Evolutionary conservation across 2,329 filamentous ascomycete genomes (phyloP).

Genomic region (Talaromyces sp.): DNA sequence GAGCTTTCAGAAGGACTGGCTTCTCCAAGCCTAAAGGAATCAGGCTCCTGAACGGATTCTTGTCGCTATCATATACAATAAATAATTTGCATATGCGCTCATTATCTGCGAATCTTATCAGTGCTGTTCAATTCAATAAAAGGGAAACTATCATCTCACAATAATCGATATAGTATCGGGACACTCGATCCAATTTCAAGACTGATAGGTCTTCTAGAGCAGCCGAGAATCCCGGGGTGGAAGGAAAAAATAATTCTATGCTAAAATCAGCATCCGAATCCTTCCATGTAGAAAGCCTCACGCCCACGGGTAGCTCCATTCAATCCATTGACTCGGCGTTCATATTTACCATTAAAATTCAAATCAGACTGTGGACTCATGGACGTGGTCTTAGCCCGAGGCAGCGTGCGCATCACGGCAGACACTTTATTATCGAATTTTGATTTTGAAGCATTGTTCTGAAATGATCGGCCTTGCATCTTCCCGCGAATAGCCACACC

Average conservation of each 20-base stretch:
- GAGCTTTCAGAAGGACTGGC: slow-evolving; percentile 32
- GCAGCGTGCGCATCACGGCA: not conserved
- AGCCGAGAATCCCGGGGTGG: slow-evolving; percentile 7
- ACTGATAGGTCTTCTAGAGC: slow-evolving; percentile 18
- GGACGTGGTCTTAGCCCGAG: not conserved
- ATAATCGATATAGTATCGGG: slow-evolving; percentile 38
- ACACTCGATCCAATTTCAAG: slow-evolving; percentile 12
- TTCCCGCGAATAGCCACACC: slow-evolving; percentile 40
- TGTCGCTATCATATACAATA: slow-evolving; percentile 39
- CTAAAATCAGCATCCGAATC: not conserved
- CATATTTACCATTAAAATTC: not conserved
- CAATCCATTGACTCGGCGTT: not conserved
- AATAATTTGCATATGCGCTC: slow-evolving; percentile 39
- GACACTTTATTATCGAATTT: not conserved
- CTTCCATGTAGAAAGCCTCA: too few species aligned
- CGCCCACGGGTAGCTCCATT: too few species aligned
- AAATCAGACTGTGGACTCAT: not conserved
- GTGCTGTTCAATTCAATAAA: not conserved
- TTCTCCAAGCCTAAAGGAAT: slow-evolving; percentile 35
- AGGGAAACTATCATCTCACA: slow-evolving; percentile 24
- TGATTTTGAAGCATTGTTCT: slow-evolving; percentile 1
- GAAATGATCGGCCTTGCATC: slow-evolving; percentile 29
- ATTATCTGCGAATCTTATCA: slow-evolving; percentile 28
- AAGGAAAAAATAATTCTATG: not conserved
- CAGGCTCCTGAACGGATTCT: slow-evolving; percentile 37